Conservation (phyloP, 176 grass and related monocot genomes). For the Oryza glumipatula region DNA sequence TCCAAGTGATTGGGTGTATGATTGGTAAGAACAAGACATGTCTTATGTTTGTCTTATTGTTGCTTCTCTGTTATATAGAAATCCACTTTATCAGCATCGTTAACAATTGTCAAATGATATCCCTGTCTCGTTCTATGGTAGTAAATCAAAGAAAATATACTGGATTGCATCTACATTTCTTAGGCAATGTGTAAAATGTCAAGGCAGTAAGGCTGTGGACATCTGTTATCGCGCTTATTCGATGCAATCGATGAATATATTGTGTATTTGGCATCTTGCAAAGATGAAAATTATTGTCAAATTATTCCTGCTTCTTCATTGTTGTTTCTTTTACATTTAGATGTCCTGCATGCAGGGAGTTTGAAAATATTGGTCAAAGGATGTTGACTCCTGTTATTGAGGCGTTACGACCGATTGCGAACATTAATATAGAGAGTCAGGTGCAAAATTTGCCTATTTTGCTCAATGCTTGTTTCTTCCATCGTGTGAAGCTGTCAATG, state of each 20-base stretch:
- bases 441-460: conserved; percentile 50
- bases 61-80: not conserved
- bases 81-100: not conserved
- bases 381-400: conserved; percentile 77
- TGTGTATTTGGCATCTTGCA: conserved; percentile 12
- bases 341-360: conserved; percentile 66
- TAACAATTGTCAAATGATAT: conserved; percentile 9
- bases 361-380: conserved; percentile 73
- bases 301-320: not conserved
- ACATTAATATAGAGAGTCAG: conserved; percentile 97
- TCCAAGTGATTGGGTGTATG: conserved; percentile 79
- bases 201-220: not conserved
- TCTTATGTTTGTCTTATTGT: conserved; percentile 1
- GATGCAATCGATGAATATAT: conserved; percentile 12
- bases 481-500: conserved; percentile 8
- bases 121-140: not conserved
- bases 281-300: not conserved
- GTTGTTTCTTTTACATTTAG: conserved; percentile 24
- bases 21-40: conserved; percentile 61
- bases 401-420: conserved; percentile 76
- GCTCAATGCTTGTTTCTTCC: not conserved
- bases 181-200: not conserved
- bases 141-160: not conserved
- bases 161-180: conserved; percentile 14
- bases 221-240: conserved; percentile 30